These are phyloP conservation scores for Xylariomycetidae sp. DNA, from an alignment of 2,329 filamentous ascomycete genomes.

Conservation along the genomic window DNA sequence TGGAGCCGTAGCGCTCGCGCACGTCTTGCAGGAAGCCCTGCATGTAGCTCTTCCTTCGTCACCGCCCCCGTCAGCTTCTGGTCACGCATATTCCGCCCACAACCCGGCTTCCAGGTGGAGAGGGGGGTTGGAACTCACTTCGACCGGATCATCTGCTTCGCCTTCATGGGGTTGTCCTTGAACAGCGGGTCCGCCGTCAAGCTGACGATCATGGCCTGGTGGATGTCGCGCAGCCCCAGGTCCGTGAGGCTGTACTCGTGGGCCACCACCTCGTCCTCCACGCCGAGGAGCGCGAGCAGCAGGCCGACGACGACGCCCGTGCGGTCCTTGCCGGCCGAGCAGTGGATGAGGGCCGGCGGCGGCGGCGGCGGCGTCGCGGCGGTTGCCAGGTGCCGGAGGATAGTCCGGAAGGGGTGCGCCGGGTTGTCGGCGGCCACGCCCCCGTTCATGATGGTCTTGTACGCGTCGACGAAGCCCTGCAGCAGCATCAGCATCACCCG, in stretches of 20 bases:
- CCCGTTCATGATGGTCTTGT: constrained; percentile 11
- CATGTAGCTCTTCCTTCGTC: constrained; percentile 41
- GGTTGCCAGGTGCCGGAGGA: constrained; percentile 13
- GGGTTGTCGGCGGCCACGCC: constrained; percentile 8
- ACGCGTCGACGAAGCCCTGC: constrained; percentile 12
- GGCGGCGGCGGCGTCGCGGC: constrained; percentile 5
- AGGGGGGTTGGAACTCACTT: constrained; percentile 23
- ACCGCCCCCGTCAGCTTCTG: too few relatives aligned
- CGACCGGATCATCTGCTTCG: constrained; percentile 36
- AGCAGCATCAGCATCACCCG: too few relatives aligned
- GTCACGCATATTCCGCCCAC: too few relatives aligned
- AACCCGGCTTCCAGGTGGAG: too few relatives aligned
- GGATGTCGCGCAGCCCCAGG: constrained; percentile 34
- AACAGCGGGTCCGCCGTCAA: constrained; percentile 44
- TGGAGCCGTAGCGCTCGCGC: constrained; percentile 51
- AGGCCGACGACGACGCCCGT: constrained; percentile 58
- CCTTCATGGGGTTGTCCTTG: constrained; percentile 34
- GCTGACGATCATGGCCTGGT: constrained; percentile 22
- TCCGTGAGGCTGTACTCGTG: constrained; percentile 58
- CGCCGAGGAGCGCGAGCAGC: constrained; percentile 52
- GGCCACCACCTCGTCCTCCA: constrained; percentile 43
- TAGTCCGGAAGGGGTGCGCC: constrained; percentile 9
- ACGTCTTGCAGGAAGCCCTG: constrained; percentile 44
- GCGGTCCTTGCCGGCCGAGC: constrained; percentile 61
- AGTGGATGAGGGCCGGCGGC: constrained; percentile 53